Conservation (phyloP, 495 filamentous ascomycete genomes). For the Staphylotrichum tortipilum region DNA sequence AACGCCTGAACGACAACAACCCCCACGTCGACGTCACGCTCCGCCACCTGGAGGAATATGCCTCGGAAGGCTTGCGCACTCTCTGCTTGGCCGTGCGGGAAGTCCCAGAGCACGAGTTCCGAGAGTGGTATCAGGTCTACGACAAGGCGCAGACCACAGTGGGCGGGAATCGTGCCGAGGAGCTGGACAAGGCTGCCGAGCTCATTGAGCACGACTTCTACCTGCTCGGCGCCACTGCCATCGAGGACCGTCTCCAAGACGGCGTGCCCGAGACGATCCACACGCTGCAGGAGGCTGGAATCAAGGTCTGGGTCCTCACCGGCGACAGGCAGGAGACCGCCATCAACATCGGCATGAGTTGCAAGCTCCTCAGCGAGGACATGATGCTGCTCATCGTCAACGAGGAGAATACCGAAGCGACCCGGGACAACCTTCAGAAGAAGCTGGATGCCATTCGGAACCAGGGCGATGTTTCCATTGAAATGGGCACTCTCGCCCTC, state of each 20-base stretch:
- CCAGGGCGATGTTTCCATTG: constrained; percentile 62
- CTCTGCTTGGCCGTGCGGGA: constrained; percentile 94
- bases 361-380: constrained; percentile 95
- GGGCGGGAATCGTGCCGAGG: constrained; percentile 81
- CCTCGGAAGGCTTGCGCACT: constrained; percentile 89
- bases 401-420: constrained; percentile 67
- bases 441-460: constrained; percentile 80
- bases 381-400: constrained; percentile 98
- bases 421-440: constrained; percentile 78
- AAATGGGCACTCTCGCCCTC: constrained; percentile 84
- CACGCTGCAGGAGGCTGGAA: constrained; percentile 90
- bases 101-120: constrained; percentile 81
- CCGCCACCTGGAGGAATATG: constrained; percentile 95
- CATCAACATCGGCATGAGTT: constrained; percentile 99
- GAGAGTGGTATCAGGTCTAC: constrained; percentile 79
- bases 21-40: constrained; percentile 80
- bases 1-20: constrained; percentile 71
- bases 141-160: constrained; percentile 89
- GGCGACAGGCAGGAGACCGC: constrained; percentile 98
- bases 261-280: constrained; percentile 98
- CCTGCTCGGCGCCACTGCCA: constrained; percentile 90
- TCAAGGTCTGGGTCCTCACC: constrained; percentile 98
- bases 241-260: constrained; percentile 94
- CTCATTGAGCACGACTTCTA: constrained; percentile 87
- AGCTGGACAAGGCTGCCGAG: constrained; percentile 95